Percentiles rank a stretch among this genome's conserved stretches.
These are phyloP conservation scores for Harringtonia lauricola DNA, from an alignment of 2,329 filamentous ascomycete species.

Conservation along the genomic window DNA sequence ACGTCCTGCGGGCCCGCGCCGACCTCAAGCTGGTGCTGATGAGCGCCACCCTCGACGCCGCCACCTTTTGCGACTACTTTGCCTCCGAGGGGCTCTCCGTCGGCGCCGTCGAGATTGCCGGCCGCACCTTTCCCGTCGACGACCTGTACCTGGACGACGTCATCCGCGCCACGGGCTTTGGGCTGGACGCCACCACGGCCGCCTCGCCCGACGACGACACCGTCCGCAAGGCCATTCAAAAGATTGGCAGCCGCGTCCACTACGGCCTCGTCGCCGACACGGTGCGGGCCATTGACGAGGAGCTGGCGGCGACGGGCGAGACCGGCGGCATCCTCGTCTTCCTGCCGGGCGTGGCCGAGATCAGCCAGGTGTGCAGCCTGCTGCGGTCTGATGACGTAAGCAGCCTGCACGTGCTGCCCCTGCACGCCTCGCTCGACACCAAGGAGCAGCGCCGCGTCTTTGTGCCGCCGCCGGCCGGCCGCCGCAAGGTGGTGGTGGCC, in stretches of 20 bases:
- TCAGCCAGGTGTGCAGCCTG: constrained; percentile 65
- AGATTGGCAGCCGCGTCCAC: constrained; percentile 75
- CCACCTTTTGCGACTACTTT: constrained; percentile 79
- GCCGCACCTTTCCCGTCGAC: constrained; percentile 79
- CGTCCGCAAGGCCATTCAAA: constrained; percentile 61
- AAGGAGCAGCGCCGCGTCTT: constrained; percentile 85
- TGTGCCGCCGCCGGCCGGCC: constrained; percentile 59
- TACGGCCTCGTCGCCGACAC: constrained; percentile 77
- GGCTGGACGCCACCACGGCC: constrained; percentile 20
- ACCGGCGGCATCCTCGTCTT: constrained; percentile 92
- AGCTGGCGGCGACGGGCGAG: constrained; percentile 52
- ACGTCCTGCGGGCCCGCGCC: constrained; percentile 62
- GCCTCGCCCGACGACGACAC: constrained; percentile 26
- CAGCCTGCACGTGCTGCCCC: constrained; percentile 65
- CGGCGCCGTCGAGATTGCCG: constrained; percentile 74
- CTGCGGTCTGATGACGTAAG: constrained; percentile 40
- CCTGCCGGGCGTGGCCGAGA: constrained; percentile 83
- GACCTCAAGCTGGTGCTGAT: constrained; percentile 88
- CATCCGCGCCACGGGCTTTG: constrained; percentile 66
- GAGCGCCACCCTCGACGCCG: constrained; percentile 89
- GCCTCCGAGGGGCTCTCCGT: constrained; percentile 55
- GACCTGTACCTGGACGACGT: constrained; percentile 89
- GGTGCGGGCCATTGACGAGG: constrained; percentile 68
- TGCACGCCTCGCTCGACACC: constrained; percentile 87
- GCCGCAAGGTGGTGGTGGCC: constrained; percentile 84